These are phyloP conservation scores for Eimeria sp. DNA, from an alignment of 169 alveolate species.

Conservation along the genomic window DNA sequence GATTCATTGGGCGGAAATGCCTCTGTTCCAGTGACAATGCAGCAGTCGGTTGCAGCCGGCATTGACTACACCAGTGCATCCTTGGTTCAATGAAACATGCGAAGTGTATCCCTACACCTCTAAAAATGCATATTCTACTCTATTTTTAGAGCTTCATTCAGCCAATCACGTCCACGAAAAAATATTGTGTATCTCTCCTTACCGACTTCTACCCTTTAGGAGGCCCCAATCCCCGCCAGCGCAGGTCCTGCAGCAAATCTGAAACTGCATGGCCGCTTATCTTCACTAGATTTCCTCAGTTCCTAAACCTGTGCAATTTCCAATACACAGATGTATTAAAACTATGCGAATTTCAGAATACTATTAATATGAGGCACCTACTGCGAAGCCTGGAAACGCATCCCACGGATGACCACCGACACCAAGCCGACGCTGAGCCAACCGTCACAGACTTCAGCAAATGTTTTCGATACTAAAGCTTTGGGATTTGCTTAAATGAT, in stretches of 20 bases:
- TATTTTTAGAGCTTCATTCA: neutral
- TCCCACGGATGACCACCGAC: neutral
- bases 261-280: neutral
- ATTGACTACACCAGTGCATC: neutral
- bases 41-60: conserved; percentile 27
- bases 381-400: neutral
- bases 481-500: neutral
- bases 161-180: neutral
- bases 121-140: neutral
- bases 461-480: neutral
- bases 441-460: neutral
- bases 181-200: neutral
- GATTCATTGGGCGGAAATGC: neutral
- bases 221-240: neutral
- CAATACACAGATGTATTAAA: neutral
- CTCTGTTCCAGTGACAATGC: neutral
- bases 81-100: neutral
- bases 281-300: neutral
- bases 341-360: neutral
- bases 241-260: neutral
- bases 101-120: neutral
- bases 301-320: neutral
- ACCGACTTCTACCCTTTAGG: neutral
- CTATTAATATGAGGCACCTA: neutral
- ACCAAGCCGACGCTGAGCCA: neutral